Conservation (phyloP, 306 rosid genomes). For the Dalbergia oliveri region DNA sequence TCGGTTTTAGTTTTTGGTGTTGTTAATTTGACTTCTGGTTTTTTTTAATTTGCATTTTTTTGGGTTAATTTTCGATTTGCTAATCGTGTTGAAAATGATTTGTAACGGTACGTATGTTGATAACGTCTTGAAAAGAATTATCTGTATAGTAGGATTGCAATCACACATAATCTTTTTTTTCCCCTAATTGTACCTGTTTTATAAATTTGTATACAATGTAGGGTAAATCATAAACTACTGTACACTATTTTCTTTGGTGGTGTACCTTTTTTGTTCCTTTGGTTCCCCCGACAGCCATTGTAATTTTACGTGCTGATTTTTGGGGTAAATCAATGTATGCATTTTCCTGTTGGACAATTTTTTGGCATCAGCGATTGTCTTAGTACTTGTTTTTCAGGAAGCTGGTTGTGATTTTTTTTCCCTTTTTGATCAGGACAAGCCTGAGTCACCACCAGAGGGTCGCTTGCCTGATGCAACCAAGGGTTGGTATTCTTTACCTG, state of each 20-base stretch:
- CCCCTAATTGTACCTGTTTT: no score
- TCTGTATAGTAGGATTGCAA: not conserved
- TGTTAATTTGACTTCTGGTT: not conserved
- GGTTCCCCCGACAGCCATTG: no score
- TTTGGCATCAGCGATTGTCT: not conserved
- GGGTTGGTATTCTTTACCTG: conserved; percentile 52
- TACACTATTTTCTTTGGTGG: no score
- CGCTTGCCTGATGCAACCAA: conserved; percentile 87
- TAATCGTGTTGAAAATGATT: not conserved
- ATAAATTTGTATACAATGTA: no score
- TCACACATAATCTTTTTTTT: no score
- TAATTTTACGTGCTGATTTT: no score
- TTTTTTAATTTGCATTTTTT: not conserved
- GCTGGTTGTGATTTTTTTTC: not conserved
- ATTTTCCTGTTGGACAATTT: not conserved
- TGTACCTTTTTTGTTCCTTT: no score
- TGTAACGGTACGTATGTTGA: not conserved
- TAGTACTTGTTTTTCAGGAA: not conserved
- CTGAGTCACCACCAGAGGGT: conserved; percentile 84
- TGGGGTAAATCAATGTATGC: not conserved
- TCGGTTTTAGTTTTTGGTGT: not conserved
- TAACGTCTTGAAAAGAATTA: not conserved
- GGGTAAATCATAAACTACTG: no score
- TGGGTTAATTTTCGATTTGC: not conserved
- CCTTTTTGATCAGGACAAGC: conserved; percentile 75